Evolutionary conservation across 2,329 filamentous ascomycete genomes (phyloP), one percentile per base, ranked within the genome.

Genomic region (Talaromyces sp.): DNA sequence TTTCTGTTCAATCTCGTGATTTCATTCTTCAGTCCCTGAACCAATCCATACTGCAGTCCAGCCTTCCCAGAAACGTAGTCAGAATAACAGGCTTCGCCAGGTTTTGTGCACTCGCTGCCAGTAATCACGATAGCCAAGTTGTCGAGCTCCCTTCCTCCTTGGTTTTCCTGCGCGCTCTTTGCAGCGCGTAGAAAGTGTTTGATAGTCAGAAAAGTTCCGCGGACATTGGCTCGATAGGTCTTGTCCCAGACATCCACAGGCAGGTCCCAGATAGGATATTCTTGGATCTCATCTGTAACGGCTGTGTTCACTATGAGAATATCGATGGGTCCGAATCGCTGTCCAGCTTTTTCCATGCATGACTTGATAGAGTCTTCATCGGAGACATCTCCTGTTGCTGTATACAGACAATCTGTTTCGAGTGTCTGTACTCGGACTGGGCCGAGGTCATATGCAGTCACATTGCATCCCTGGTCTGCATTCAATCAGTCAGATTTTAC

Each of bases 41-140:
- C 77, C 8, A 85, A 73, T 0, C 81, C 81, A 70, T 84, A 83
- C 64, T 84, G 81, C 55, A 84, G 63, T 2, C 77, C 81, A 4
- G 81, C 75, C 67, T 82, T 81, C 0, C 82, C 81, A 51, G 75
- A 77, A 7, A 80, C 81, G 69, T 83, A 82, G 63, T 83, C 81
- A 0, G 76, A 73, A 68, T 82, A 79, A 0, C 79, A 4, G 9
- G 9, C 22, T 13, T 25, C 79, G 17, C 78, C 79, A 67, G 82
- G 79, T 1, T 80, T 78, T 4, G 81, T 80, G 52, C 76, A 79
- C 66, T 84, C 81, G n/a, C 76, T 80, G 4, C 82, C 82, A 0
- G 80, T 82, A 9, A 85, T 75, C 0, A 85, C 78, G 56, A 85
- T 79, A 7, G 82, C 77, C 1, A 84, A 73, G 60, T 84, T 84